Evolutionary conservation across 1,139 yeast genomes (phyloP), one percentile per base, ranked within the genome.

Genomic region (Suhomyces maxii): DNA sequence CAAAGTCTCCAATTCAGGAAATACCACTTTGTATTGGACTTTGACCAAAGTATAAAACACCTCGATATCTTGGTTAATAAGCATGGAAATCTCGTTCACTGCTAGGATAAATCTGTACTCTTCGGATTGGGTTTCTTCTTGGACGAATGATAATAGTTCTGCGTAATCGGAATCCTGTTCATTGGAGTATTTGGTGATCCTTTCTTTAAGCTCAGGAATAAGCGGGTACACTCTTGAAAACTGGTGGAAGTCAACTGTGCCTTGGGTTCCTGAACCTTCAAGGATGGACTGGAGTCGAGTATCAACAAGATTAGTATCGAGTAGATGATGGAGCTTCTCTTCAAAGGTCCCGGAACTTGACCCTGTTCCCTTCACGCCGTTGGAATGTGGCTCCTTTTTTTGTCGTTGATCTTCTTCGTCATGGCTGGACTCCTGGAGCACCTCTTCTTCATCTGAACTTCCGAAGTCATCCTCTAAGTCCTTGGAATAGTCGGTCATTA

Each of bases 1-100:
- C 32, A 90, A 67, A 0, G 83, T 70, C 34, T 79, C 86, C 45
- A 90, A 69, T 56, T 89, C 97, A 0, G 88, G 83, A 64, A 89
- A 89, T 14, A 86, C 79, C 7, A 76, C 72, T 12, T 74, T 68
- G 57, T 89, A 90, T 36, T 75, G 73, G 7, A 73, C 60, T 45
- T 76, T 79, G 37, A 86, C 67, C 50, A 79, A 79, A 12, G 72
- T 65, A 52, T 82, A 80, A 10, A 85, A 63, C 8, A 71, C 55
- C 0, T 66, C 56, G 7, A 85, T 80, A 51, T 87, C 95, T 35
- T 71, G 71, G 42, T 77, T 74, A 8, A 88, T 76, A 14, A 83
- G 76, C 8, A 77, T 74, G 0, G 85, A 71, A 26, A 82, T 59
- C 40, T 77, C 80, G 61, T 86, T 88, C 8, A 86, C 76, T 12